Percentiles rank a stretch among this genome's conserved stretches.
Conservation (phyloP, 805 yeast genomes). For the Cyberlindnera euphorbiae region DNA sequence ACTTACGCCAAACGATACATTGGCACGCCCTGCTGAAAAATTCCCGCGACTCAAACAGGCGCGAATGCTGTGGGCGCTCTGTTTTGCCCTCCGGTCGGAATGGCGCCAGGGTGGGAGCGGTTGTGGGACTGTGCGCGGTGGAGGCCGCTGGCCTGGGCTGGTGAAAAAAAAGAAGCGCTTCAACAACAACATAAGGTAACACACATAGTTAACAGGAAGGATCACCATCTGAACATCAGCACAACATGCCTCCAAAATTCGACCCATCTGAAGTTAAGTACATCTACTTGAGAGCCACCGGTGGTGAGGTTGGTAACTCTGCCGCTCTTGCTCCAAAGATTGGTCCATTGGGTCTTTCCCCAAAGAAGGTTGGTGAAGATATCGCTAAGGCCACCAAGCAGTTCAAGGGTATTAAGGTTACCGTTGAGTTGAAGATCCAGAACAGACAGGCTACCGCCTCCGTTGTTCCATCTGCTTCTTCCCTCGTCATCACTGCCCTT, state of each 20-base stretch:
- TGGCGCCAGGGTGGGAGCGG: too few species aligned
- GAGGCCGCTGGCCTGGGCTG: neutral
- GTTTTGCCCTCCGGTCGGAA: too few species aligned
- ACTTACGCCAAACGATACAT: too few species aligned
- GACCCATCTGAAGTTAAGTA: constrained; percentile 98
- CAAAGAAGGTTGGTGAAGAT: constrained; percentile 99
- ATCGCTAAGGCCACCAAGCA: constrained; percentile 99
- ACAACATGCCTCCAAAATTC: constrained; percentile 92
- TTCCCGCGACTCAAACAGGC: too few species aligned
- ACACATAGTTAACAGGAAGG: neutral
- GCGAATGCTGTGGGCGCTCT: too few species aligned
- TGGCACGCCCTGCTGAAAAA: too few species aligned
- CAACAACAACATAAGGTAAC: too few species aligned
- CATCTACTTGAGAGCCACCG: constrained; percentile 99
- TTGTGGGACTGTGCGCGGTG: too few species aligned
- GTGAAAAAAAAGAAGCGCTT: constrained; percentile 13
- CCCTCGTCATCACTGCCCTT: constrained; percentile 97
- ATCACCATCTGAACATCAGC: constrained; percentile 2
- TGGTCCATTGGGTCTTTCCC: constrained; percentile 99
- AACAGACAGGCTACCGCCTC: constrained; percentile 99
- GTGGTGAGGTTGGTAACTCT: constrained; percentile 99
- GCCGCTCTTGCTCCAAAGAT: constrained; percentile 99
- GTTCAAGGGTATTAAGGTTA: constrained; percentile 99
- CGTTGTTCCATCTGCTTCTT: constrained; percentile 99
- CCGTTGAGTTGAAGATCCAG: constrained; percentile 97